Percentiles rank a stretch among this genome's conserved stretches.
phyloP scores from a whole-genome alignment of 2,329 filamentous ascomycete genomes.

The Nakataea oryzae region DNA sequence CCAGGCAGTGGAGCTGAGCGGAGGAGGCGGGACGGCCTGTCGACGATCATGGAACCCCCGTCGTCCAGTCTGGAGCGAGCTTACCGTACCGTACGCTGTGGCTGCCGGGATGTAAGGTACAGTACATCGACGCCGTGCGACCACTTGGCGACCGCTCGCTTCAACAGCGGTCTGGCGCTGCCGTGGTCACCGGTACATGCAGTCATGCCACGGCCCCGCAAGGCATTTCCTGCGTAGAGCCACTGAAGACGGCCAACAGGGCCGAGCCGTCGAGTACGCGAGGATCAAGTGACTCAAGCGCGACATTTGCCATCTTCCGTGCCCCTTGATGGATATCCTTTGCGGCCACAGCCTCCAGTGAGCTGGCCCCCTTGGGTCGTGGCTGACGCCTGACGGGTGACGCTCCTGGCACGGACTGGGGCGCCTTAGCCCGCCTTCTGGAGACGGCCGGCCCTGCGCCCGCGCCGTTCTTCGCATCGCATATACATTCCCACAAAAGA shows the following conservation, averaged over 20 bases:
- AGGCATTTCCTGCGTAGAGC: not conserved
- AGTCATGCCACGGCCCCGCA: not conserved
- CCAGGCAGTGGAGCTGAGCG: too few species aligned
- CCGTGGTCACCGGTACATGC: not conserved
- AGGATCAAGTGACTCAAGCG: not conserved
- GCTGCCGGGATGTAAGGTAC: not conserved
- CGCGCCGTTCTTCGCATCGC: not conserved
- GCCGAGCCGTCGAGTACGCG: not conserved
- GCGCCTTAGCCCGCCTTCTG: not conserved
- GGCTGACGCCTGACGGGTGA: not conserved
- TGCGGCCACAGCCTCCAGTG: not conserved
- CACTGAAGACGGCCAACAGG: not conserved
- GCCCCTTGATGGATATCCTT: not conserved
- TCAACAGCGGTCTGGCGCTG: not conserved
- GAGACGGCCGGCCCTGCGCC: too few species aligned
- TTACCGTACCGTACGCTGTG: not conserved
- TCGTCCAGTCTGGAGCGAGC: not conserved
- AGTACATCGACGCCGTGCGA: not conserved
- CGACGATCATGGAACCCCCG: not conserved
- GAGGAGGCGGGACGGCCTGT: too few species aligned
- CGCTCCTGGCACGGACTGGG: not conserved
- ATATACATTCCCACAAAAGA: not conserved
- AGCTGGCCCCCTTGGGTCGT: not conserved
- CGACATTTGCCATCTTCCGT: not conserved
- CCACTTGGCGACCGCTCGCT: not conserved